A percentile compares a stretch with the other conserved stretches of the same genome.
Evolutionary conservation across 345 rosid genomes (phyloP).

Genomic region (Salix brachista): DNA sequence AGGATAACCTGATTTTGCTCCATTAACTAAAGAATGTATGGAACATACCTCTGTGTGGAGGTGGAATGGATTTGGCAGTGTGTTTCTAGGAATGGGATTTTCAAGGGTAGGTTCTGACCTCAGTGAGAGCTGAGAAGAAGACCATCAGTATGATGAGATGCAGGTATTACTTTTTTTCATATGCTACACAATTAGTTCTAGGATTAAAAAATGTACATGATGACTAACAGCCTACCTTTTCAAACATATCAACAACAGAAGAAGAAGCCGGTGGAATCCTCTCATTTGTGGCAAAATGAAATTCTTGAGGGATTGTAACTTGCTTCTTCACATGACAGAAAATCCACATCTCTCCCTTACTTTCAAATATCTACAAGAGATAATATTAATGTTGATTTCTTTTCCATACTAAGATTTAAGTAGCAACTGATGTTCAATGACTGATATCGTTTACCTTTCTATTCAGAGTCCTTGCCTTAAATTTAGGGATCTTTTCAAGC

Average conservation of each 20-base stretch:
- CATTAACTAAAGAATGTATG: neutral
- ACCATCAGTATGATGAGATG: neutral
- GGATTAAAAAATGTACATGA: neutral
- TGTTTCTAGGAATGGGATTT: slow-evolving; percentile 65
- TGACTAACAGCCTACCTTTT: slow-evolving; percentile 47
- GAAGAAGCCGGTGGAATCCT: slow-evolving; percentile 64
- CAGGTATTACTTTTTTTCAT: neutral
- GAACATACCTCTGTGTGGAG: slow-evolving; percentile 77
- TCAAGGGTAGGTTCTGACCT: slow-evolving; percentile 59
- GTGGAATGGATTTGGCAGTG: slow-evolving; percentile 81
- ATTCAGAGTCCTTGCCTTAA: slow-evolving; percentile 92
- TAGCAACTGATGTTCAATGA: neutral
- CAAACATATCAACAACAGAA: slow-evolving; percentile 65
- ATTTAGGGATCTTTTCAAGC: slow-evolving; percentile 82
- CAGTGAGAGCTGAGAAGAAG: slow-evolving; percentile 60
- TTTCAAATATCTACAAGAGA: slow-evolving; percentile 74
- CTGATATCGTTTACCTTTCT: slow-evolving; percentile 57
- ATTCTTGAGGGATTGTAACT: slow-evolving; percentile 76
- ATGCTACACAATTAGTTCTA: neutral
- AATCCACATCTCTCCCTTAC: slow-evolving; percentile 86
- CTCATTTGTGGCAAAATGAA: slow-evolving; percentile 80
- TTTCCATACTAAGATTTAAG: neutral
- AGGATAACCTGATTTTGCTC: neutral
- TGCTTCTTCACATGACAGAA: slow-evolving; percentile 74
- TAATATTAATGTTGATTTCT: neutral